Base-by-base conservation (phyloP, 2,329 filamentous ascomycete species). In the Hypomyces rosellus region DNA sequence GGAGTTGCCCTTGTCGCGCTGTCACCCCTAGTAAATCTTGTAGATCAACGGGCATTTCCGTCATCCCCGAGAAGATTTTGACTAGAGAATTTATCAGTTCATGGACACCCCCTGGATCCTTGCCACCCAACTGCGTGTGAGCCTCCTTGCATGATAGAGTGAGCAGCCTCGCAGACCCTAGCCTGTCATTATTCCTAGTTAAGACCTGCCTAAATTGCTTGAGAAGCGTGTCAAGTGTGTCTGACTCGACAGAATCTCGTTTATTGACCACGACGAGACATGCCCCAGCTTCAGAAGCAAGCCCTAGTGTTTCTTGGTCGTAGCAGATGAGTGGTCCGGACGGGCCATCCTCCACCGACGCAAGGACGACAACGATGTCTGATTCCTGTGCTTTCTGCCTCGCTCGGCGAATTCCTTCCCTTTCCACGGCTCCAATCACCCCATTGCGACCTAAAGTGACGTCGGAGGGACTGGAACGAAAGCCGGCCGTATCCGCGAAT, bases 401-500 rank as follows among this genome's bases (percentile, higher is more conserved):
- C 7, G 93, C 93, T 45, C 93, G 78, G 46, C 86, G 82, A 63
- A 99, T 97, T 1, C 93, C 93, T 67, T 99, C 93, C 63, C 85
- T 74, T 63, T 99, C 93, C 22, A 99, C 77, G 9, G 78, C 74
- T 1, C 90, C 88, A 53, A 96, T 81, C 43, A 45, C 52, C 34
- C 52, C 60, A 45, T 49, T 30, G 20, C 49, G 30, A 36, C 49
- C 46, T 4, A 48, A 46, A 12, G 45, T 20, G 0, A 15, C 33
- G 12, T 40, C 15, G 52, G 51, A 54, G 14, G 49, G 49, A n/a
- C 58, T 59, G 44, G 76, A 80, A 45, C 90, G 78, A 58, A 99
- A 81, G 1, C 93, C 93, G 16, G 93, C 93, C 61, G 93, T 97
- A 69, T 99, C 93, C 14, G 92, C 91, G 63, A 99, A 85, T n/a